Evolutionary conservation across 2,329 filamentous ascomycete species (phyloP), one percentile per base, ranked within the genome.

Genomic region (Paraphoma chrysanthemicola): DNA sequence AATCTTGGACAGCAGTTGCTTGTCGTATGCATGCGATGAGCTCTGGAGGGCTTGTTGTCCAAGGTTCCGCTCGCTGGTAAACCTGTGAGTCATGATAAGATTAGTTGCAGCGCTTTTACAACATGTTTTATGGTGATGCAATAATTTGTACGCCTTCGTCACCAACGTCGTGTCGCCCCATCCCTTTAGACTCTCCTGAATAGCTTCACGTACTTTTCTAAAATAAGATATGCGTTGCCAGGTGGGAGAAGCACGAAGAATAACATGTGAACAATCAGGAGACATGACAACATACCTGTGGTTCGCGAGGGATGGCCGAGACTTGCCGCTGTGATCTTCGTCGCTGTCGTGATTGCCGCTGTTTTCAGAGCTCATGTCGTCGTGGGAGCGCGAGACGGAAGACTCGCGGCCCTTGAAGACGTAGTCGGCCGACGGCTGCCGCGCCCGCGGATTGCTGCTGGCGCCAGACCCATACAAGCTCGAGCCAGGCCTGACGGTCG

Each of bases 21-120:
- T 84, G 67, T 88, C 86, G 72, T 88, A 88, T 31, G 82, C 84
- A 66, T 87, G 83, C 23, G 85, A 87, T 2, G 85, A 87, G 54
- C 80, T 81, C 62, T 85, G 81, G 41, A 87, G 81, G 45, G 84
- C 82, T 59, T 82, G 79, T 60, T 84, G 81, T 45, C 85, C 86
- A 46, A 88, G 80, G 59, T 87, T 83, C 48, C 80, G 80, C 72
- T 88, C 86, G 66, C 85, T 86, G 62, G 86, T 85, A 53, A 87
- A 76, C 68, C 85, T 86, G 70, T 60, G 43, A 51, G 44, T 51
- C 52, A 63, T 62, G 14, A 45, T 64, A 30, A 50, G 50, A 48
- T 53, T 38, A 53, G 51, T 39, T 17, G 44, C 7, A 11, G 33
- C 33, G n/a, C 23, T 23, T 23, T 23, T 3, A 23, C n/a, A 23